Conservation (phyloP, 2,329 filamentous ascomycete species). For the Colletotrichum noveboracense region DNA sequence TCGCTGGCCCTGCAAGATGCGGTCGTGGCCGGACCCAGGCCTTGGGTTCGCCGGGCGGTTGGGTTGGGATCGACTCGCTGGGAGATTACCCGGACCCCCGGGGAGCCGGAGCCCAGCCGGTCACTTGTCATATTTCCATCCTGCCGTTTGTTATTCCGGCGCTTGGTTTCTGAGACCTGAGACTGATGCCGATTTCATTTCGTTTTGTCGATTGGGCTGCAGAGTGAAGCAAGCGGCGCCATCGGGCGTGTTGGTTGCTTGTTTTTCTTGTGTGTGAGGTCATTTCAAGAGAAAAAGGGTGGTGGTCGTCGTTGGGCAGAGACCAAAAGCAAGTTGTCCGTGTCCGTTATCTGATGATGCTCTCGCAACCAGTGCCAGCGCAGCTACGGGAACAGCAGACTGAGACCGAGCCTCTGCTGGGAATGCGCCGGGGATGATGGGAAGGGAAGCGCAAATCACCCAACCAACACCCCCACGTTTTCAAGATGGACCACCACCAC, state of each 20-base stretch:
- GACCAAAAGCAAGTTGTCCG: not conserved
- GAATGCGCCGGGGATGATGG: not conserved
- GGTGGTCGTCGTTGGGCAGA: not conserved
- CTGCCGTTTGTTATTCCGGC: not conserved
- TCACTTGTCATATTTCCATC: not conserved
- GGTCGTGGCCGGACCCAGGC: not conserved
- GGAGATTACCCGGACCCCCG: not conserved
- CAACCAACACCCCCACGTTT: not conserved
- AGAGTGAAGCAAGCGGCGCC: not conserved
- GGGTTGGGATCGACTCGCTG: not conserved
- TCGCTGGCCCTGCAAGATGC: not conserved
- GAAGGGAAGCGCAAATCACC: not conserved
- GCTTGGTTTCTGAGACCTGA: not conserved
- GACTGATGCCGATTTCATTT: not conserved
- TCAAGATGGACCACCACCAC: not conserved
- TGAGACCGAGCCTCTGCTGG: not conserved
- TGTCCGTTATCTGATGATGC: not conserved
- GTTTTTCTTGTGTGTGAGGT: not conserved
- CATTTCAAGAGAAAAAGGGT: not conserved
- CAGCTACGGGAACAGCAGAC: not conserved
- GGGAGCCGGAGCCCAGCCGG: not conserved
- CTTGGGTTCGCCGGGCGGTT: not conserved
- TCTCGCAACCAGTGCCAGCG: not conserved
- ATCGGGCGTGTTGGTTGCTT: not conserved
- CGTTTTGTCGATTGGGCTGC: not conserved